phyloP scores from a whole-genome alignment of 2,329 filamentous ascomycete species.

The Aspergillus hortae region DNA sequence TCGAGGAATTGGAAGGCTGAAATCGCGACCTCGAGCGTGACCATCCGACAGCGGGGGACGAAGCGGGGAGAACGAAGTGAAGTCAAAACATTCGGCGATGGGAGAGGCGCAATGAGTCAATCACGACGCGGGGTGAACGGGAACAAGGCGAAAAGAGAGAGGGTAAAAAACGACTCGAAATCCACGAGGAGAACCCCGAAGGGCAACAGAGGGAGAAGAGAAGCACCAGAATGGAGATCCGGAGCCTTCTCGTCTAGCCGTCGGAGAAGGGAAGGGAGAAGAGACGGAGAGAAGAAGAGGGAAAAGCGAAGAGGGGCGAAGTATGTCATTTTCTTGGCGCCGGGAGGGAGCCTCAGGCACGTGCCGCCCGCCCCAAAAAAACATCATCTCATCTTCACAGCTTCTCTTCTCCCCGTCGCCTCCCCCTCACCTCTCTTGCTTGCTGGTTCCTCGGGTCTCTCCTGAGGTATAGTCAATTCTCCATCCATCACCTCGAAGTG shows the following conservation, averaged over 20 bases:
- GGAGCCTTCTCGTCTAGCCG: constrained; percentile 16
- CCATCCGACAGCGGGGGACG: background rate
- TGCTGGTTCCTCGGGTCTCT: background rate
- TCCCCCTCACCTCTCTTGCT: constrained; percentile 3
- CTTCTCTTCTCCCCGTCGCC: constrained; percentile 9
- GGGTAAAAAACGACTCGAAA: background rate
- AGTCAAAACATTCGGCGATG: background rate
- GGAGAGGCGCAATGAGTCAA: background rate
- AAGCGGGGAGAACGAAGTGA: background rate
- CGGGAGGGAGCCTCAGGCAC: constrained; percentile 22
- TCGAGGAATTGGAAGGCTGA: constrained; percentile 23
- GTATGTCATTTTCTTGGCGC: constrained; percentile 24
- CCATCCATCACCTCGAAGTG: background rate
- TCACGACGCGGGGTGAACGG: background rate
- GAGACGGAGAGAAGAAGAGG: constrained; percentile 12
- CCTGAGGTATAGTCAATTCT: background rate
- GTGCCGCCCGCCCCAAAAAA: constrained; percentile 23
- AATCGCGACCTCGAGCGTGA: background rate
- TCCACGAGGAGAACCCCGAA: constrained; percentile 10
- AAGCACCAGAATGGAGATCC: constrained; percentile 13
- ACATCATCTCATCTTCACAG: constrained; percentile 25
- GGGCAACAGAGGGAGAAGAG: constrained; percentile 14
- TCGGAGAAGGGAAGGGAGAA: constrained; percentile 2
- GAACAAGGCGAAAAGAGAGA: background rate
- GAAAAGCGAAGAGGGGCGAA: constrained; percentile 11